phyloP scores from a whole-genome alignment of 129 eudicot genomes.

The Dittrichia graveolens region DNA sequence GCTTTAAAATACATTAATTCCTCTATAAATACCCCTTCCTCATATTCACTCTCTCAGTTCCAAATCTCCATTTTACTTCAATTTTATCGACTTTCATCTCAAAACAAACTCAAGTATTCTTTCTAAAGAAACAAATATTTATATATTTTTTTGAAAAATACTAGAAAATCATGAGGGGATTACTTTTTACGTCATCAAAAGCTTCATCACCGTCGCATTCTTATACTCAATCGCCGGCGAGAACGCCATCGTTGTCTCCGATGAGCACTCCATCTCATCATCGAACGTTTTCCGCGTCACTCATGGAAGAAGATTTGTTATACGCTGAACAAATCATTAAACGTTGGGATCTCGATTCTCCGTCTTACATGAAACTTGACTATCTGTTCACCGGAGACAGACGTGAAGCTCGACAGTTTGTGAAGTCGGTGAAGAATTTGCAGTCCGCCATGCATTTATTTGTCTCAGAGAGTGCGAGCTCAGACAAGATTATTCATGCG shows the following conservation, averaged over 20 bases:
- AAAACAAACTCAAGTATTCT: background rate
- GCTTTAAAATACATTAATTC: background rate
- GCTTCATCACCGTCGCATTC: constrained; percentile 48
- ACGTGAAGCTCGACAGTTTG: constrained; percentile 42
- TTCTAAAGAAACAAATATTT: background rate
- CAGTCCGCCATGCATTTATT: constrained; percentile 59
- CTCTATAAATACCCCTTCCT: constrained; percentile 36
- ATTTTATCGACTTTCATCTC: background rate
- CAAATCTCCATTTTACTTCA: background rate
- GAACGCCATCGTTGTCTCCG: constrained; percentile 13
- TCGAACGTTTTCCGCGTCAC: constrained; percentile 40
- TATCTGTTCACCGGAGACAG: constrained; percentile 48
- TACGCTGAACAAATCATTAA: constrained; percentile 47
- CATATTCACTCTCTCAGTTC: constrained; percentile 2
- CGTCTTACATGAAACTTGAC: constrained; percentile 38
- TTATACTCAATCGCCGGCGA: constrained; percentile 25
- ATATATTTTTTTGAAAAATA: background rate
- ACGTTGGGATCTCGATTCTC: constrained; percentile 47
- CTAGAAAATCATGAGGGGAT: constrained; percentile 37
- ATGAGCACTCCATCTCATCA: constrained; percentile 30
- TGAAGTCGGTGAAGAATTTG: constrained; percentile 48
- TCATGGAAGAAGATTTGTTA: constrained; percentile 54
- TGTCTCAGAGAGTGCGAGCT: constrained; percentile 39
- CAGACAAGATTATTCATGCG: constrained; percentile 45
- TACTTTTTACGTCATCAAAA: constrained; percentile 32